These are phyloP conservation scores for Fusarium foetens DNA, from an alignment of 2,329 filamentous ascomycete genomes.

Conservation along the genomic window DNA sequence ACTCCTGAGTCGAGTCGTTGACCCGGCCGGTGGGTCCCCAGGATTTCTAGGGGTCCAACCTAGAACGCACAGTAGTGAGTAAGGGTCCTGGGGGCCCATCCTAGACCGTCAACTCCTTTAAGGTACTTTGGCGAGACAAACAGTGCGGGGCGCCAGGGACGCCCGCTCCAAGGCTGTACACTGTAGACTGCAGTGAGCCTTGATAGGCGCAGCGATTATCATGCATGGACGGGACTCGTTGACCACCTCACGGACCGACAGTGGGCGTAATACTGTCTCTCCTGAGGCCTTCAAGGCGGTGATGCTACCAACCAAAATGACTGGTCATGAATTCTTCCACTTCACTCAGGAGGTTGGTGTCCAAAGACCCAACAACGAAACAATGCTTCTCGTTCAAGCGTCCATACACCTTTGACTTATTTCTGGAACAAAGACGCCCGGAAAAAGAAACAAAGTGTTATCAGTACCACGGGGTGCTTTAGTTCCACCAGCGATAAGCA, in stretches of 20 bases:
- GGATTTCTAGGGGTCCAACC: constrained; percentile 32
- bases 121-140: constrained; percentile 37
- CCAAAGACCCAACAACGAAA: constrained; percentile 1
- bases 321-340: constrained; percentile 7
- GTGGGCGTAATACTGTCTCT: constrained; percentile 13
- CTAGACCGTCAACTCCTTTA: constrained; percentile 2
- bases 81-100: constrained; percentile 9
- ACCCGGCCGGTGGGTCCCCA: constrained; percentile 13
- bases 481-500: constrained; percentile 30
- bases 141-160: constrained; percentile 30
- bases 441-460: constrained; percentile 11
- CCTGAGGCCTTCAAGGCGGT: constrained; percentile 28
- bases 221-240: constrained; percentile 1
- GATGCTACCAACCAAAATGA: constrained; percentile 15
- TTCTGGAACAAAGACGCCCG: constrained; percentile 9
- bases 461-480: constrained; percentile 11
- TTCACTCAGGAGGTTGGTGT: not conserved
- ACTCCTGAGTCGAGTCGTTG: constrained; percentile 40
- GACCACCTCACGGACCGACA: constrained; percentile 12
- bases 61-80: not conserved
- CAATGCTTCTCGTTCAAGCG: not conserved
- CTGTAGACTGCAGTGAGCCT: not conserved
- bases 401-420: not conserved
- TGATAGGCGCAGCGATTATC: constrained; percentile 11
- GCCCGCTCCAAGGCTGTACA: constrained; percentile 18